Evolutionary conservation across 1,284 basidiomycete genomes (phyloP).

Genomic region (Omphalotus olearius): DNA sequence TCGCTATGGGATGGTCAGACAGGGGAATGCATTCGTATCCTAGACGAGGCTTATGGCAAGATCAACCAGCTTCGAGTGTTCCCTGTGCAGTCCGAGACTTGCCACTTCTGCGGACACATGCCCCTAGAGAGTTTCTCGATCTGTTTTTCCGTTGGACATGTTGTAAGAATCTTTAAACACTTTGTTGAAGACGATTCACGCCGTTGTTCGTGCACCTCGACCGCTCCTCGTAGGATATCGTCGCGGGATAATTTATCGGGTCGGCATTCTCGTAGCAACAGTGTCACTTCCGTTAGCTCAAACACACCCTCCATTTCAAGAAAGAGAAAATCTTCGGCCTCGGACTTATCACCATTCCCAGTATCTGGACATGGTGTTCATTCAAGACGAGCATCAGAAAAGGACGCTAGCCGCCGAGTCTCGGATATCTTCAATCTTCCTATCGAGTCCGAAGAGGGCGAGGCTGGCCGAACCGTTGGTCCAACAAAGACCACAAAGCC

Average conservation of each 20-base stretch:
- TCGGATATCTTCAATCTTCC: constrained; percentile 48
- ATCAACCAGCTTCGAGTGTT: constrained; percentile 51
- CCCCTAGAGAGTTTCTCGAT: constrained; percentile 60
- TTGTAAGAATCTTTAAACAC: constrained; percentile 57
- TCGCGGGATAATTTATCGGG: constrained; percentile 42
- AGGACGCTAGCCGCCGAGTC: constrained; percentile 48
- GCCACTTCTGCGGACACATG: constrained; percentile 63
- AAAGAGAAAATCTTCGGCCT: constrained; percentile 38
- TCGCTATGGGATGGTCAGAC: constrained; percentile 66
- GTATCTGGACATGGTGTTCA: constrained; percentile 76
- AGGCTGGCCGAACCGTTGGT: constrained; percentile 28
- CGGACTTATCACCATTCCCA: constrained; percentile 57
- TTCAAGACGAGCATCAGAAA: constrained; percentile 65
- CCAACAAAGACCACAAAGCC: constrained; percentile 35
- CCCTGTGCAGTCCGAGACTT: constrained; percentile 46
- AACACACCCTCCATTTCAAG: constrained; percentile 42
- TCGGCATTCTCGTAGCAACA: constrained; percentile 56
- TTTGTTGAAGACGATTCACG: constrained; percentile 56
- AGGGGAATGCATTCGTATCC: constrained; percentile 52
- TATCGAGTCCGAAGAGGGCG: constrained; percentile 46
- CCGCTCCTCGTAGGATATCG: constrained; percentile 32
- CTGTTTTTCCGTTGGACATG: constrained; percentile 56
- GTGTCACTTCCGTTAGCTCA: constrained; percentile 42
- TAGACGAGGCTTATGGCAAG: constrained; percentile 54
- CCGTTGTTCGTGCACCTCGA: constrained; percentile 59